Percentiles rank a stretch among this genome's conserved stretches.
Conservation (phyloP, 345 rosid genomes). For the Populus deltoides region DNA sequence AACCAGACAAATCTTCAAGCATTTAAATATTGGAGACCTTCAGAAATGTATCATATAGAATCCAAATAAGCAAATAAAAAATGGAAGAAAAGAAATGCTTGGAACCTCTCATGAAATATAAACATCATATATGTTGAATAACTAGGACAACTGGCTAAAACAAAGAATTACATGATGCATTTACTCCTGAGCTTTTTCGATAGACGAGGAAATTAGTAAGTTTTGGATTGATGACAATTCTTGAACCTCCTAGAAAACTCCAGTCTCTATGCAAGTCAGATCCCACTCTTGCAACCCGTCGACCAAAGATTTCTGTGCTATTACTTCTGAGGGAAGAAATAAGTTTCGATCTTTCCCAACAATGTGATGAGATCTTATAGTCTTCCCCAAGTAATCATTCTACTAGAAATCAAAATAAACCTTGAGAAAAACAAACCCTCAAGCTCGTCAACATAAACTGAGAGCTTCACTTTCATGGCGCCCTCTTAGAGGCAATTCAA, state of each 20-base stretch:
- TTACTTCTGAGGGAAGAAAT: slow-evolving; percentile 28
- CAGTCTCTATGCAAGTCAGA: slow-evolving; percentile 30
- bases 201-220: slow-evolving; percentile 13
- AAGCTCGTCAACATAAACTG: neutral
- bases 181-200: slow-evolving; percentile 37
- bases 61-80: neutral
- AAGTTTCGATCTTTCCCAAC: slow-evolving; percentile 24
- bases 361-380: slow-evolving; percentile 17
- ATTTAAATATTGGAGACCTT: neutral
- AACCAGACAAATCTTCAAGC: neutral
- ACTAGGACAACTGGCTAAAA: neutral
- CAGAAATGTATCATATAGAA: neutral
- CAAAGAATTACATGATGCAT: slow-evolving; percentile 68
- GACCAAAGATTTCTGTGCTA: slow-evolving; percentile 24
- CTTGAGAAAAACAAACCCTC: slow-evolving; percentile 11
- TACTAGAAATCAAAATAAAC: slow-evolving; percentile 25
- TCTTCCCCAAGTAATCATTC: slow-evolving; percentile 35
- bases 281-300: slow-evolving; percentile 24
- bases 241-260: slow-evolving; percentile 66
- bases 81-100: neutral
- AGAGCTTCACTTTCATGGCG: neutral
- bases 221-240: slow-evolving; percentile 31
- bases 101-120: neutral
- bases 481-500: neutral
- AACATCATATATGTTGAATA: neutral